These are phyloP conservation scores for Clarireedia sp. DNA, from an alignment of 2,329 filamentous ascomycete species.

Conservation along the genomic window DNA sequence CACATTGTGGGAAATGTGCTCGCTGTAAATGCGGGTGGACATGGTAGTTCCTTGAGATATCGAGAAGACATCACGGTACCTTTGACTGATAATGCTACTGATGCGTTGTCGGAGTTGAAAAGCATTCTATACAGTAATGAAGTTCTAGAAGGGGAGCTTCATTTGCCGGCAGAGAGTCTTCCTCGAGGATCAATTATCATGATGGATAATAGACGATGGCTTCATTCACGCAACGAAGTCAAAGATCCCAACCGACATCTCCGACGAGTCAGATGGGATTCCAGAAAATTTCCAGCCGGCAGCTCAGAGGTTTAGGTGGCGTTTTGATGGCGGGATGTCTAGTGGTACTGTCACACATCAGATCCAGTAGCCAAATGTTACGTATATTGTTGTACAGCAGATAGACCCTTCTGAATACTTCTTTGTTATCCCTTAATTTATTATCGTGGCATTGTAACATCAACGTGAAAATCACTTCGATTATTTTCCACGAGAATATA, in stretches of 20 bases:
- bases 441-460: no score
- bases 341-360: no score
- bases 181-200: slow-evolving; percentile 29
- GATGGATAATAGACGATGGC: slow-evolving; percentile 32
- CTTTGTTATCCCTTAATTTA: no score
- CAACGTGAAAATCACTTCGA: no score
- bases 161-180: slow-evolving; percentile 24
- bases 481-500: no score
- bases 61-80: slow-evolving; percentile 26
- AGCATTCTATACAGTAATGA: slow-evolving; percentile 14
- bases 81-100: slow-evolving; percentile 20
- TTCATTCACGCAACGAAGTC: slow-evolving; percentile 31
- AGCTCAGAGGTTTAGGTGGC: neutral
- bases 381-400: no score
- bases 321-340: neutral
- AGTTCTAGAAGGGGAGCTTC: slow-evolving; percentile 2
- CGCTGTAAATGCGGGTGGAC: slow-evolving; percentile 5
- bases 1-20: slow-evolving; percentile 17
- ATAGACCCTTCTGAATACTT: no score
- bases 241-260: slow-evolving; percentile 32
- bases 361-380: no score
- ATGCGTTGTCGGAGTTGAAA: slow-evolving; percentile 29
- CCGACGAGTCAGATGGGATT: slow-evolving; percentile 30
- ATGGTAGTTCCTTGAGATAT: neutral
- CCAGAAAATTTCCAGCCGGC: neutral